These are phyloP conservation scores for Eutypa lata DNA, from an alignment of 2,329 filamentous ascomycete species.

Conservation along the genomic window DNA sequence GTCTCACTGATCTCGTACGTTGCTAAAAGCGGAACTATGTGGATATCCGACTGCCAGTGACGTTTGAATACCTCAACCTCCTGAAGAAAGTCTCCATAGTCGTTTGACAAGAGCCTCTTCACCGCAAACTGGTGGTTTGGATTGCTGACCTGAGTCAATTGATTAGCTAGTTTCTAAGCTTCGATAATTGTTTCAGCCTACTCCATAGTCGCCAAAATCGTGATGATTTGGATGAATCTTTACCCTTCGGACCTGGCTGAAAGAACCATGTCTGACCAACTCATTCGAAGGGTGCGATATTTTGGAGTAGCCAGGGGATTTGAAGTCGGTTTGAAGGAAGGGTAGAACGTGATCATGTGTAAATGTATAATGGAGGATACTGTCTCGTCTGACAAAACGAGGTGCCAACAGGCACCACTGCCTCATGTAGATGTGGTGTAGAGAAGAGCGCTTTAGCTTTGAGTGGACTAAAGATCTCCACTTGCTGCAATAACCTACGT, in stretches of 20 bases:
- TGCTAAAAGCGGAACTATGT: constrained; percentile 3
- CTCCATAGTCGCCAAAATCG: constrained; percentile 2
- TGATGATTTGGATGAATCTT: constrained; percentile 5
- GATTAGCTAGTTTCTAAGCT: not conserved
- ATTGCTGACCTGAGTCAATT: constrained; percentile 1
- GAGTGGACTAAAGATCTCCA: not conserved
- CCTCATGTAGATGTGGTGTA: not conserved
- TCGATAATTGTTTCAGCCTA: not conserved
- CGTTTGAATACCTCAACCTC: constrained; percentile 5
- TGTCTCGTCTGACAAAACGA: not conserved
- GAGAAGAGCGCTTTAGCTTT: not conserved
- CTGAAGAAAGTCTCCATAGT: constrained; percentile 3
- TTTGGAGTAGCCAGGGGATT: too few relatives aligned
- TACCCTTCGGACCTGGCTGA: constrained; percentile 2
- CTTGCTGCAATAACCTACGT: too few relatives aligned
- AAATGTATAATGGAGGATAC: constrained; percentile 2
- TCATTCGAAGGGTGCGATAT: not conserved
- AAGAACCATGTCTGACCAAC: constrained; percentile 1
- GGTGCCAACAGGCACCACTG: constrained; percentile 3
- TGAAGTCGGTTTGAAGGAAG: not conserved
- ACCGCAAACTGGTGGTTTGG: constrained; percentile 2
- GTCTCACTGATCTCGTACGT: not conserved
- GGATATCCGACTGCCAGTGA: constrained; percentile 1
- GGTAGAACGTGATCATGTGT: constrained; percentile 1
- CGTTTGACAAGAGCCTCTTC: not conserved